These are phyloP conservation scores for Capronia epimyces DNA, from an alignment of 2,329 filamentous ascomycete genomes.

Conservation along the genomic window DNA sequence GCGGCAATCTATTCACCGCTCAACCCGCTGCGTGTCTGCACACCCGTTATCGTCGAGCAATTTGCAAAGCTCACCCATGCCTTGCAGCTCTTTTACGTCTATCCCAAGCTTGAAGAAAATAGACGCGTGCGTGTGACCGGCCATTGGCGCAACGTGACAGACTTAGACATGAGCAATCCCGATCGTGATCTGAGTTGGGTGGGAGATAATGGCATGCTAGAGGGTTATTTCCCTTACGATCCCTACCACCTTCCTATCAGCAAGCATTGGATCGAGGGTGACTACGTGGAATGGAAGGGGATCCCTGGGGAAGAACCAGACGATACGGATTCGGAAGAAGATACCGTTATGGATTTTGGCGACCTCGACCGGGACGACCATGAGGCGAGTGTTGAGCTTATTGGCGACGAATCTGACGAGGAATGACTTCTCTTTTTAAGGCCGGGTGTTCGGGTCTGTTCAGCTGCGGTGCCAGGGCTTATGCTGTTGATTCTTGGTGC, in stretches of 20 bases:
- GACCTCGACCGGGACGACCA: conserved; percentile 43
- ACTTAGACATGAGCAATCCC: conserved; percentile 38
- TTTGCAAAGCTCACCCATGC: conserved; percentile 85
- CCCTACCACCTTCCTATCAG: conserved; percentile 87
- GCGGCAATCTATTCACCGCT: conserved; percentile 79
- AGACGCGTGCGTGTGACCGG: conserved; percentile 63
- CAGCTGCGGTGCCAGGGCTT: neutral
- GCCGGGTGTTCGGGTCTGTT: neutral
- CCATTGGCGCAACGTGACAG: conserved; percentile 32
- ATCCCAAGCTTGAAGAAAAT: conserved; percentile 81
- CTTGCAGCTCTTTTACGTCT: conserved; percentile 83
- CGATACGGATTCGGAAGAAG: conserved; percentile 50
- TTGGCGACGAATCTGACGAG: conserved; percentile 27
- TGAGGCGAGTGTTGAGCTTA: conserved; percentile 27
- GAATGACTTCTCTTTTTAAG: conserved; percentile 4
- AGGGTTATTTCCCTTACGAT: conserved; percentile 96
- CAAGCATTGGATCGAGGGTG: conserved; percentile 76
- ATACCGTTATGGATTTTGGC: conserved; percentile 31
- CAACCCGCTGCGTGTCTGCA: conserved; percentile 93
- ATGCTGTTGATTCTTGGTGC: conserved; percentile 2
- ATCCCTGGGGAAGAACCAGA: conserved; percentile 64
- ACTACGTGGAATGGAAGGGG: conserved; percentile 76
- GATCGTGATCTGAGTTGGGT: conserved; percentile 53
- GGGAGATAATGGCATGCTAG: conserved; percentile 75
- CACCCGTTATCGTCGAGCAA: conserved; percentile 80